Evolutionary conservation across 495 filamentous ascomycete genomes (phyloP).

Genomic region (Neurospora sp.): DNA sequence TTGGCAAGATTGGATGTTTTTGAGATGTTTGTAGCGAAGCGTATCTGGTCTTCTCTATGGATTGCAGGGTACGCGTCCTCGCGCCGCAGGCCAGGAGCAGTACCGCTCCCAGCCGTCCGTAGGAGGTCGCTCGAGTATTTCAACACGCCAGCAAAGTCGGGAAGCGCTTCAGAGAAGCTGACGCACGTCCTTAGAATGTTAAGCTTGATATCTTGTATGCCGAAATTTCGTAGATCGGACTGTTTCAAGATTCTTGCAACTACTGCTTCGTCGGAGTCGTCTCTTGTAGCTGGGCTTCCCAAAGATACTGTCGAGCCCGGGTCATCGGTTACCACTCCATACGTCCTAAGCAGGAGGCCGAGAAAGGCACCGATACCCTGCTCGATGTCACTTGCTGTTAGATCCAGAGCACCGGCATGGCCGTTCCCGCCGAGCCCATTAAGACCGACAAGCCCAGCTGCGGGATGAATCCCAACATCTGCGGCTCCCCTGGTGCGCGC

Average conservation of each 20-base stretch:
- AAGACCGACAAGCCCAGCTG: conserved; percentile 66
- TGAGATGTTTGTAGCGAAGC: conserved; percentile 69
- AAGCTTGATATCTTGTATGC: conserved; percentile 62
- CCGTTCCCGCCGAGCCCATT: conserved; percentile 30
- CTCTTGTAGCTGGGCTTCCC: conserved; percentile 7
- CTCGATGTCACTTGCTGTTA: conserved; percentile 68
- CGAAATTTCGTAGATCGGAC: conserved; percentile 48
- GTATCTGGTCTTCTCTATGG: conserved; percentile 71
- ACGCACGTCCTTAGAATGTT: conserved; percentile 78
- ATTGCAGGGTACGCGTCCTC: conserved; percentile 55
- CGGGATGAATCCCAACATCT: conserved; percentile 89
- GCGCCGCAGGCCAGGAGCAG: conserved; percentile 55
- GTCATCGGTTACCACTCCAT: conserved; percentile 38
- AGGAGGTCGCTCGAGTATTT: conserved; percentile 77
- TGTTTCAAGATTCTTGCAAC: conserved; percentile 42
- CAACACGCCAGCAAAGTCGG: conserved; percentile 81
- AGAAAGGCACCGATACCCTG: conserved; percentile 51
- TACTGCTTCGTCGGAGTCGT: conserved; percentile 38
- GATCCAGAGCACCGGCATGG: conserved; percentile 52
- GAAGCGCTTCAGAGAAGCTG: conserved; percentile 85
- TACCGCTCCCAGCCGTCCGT: conserved; percentile 68
- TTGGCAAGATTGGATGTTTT: conserved; percentile 68
- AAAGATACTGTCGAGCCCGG: conserved; percentile 4
- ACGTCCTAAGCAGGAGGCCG: conserved; percentile 35
- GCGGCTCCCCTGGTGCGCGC: conserved; percentile 87